phyloP scores from a whole-genome alignment of 441 rosid genomes.

The Hura crepitans region DNA sequence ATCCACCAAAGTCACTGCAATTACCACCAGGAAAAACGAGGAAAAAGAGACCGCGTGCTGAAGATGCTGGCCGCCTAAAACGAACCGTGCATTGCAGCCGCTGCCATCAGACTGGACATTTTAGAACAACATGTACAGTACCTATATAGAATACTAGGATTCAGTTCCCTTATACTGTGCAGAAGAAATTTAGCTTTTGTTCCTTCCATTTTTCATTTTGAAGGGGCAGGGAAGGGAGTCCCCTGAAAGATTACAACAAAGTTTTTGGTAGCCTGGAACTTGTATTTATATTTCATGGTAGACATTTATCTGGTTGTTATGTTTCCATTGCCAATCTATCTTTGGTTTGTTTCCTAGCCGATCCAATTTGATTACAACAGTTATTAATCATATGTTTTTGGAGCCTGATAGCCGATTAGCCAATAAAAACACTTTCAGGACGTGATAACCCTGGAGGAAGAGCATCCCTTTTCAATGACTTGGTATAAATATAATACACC shows the following conservation, averaged over 20 bases:
- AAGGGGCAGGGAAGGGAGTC: neutral
- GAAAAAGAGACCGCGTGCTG: conserved; percentile 71
- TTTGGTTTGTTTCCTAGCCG: no score
- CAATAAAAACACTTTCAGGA: no score
- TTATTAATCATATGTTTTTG: no score
- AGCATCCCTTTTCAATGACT: no score
- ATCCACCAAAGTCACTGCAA: conserved; percentile 70
- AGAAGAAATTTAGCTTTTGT: neutral
- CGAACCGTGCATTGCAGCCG: conserved; percentile 86
- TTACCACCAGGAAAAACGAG: conserved; percentile 87
- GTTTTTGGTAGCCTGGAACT: neutral
- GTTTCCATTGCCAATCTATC: no score
- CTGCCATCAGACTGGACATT: conserved; percentile 87
- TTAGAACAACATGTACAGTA: conserved; percentile 83
- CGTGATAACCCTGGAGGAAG: no score
- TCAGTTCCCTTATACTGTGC: neutral
- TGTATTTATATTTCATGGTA: neutral
- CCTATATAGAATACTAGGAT: conserved; percentile 43
- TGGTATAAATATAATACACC: no score
- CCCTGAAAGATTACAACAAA: neutral
- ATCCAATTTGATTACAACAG: no score
- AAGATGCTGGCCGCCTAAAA: conserved; percentile 61
- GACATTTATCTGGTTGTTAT: no score
- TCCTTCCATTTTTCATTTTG: neutral
- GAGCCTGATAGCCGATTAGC: no score